These are phyloP conservation scores for Prunus padus DNA, from an alignment of 306 rosid species.

Conservation along the genomic window DNA sequence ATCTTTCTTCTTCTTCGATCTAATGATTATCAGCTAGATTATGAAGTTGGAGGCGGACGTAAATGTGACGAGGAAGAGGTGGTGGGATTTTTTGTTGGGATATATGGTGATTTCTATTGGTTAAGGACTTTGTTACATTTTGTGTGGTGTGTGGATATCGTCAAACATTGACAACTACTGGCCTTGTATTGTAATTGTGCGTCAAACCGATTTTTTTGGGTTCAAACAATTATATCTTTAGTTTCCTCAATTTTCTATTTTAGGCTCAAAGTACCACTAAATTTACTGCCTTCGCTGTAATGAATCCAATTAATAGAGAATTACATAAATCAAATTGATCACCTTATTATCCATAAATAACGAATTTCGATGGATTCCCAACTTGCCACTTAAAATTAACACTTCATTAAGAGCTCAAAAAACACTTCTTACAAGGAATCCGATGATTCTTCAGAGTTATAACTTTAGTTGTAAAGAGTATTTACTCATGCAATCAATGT, in stretches of 20 bases:
- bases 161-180: neutral
- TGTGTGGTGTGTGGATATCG: conserved; percentile 28
- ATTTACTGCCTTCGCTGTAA: conserved; percentile 3
- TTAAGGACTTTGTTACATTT: conserved; percentile 38
- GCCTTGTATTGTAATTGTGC: neutral
- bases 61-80: neutral
- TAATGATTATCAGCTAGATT: neutral
- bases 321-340: neutral
- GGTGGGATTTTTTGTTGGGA: neutral
- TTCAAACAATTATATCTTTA: neutral
- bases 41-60: neutral
- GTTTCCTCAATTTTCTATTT: neutral
- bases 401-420: neutral
- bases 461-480: neutral
- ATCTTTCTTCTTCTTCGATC: conserved; percentile 15
- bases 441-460: neutral
- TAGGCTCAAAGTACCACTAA: neutral
- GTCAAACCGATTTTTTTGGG: conserved; percentile 13
- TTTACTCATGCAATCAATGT: neutral
- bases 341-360: neutral
- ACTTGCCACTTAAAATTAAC: neutral
- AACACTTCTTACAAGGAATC: neutral
- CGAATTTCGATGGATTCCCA: neutral
- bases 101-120: conserved; percentile 25
- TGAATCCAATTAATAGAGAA: neutral